Percentiles rank a stretch among this genome's conserved stretches.
These are phyloP conservation scores for Vitis hybrid DNA, from an alignment of 177 flowering plant genomes.

Conservation along the genomic window DNA sequence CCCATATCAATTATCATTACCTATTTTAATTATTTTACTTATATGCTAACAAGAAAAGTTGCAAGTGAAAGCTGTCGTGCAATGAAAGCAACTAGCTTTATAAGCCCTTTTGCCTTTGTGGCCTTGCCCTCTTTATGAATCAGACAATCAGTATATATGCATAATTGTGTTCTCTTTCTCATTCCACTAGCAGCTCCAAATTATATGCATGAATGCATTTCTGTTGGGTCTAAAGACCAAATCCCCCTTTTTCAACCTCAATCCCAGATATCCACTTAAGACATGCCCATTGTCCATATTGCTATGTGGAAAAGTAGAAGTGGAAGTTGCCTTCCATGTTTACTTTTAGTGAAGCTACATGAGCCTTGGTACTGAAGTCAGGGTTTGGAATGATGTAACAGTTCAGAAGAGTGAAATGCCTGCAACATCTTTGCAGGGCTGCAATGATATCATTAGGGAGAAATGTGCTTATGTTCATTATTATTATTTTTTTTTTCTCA, in stretches of 20 bases:
- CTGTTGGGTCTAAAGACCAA: neutral
- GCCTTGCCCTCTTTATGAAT: constrained; percentile 3
- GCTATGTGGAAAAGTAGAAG: neutral
- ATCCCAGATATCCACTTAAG: too few species aligned
- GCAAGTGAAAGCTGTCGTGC: neutral
- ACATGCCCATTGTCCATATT: neutral
- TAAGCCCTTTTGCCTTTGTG: neutral
- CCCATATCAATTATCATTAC: neutral
- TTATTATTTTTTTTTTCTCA: neutral
- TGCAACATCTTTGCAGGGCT: constrained; percentile 1
- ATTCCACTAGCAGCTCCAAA: neutral
- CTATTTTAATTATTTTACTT: neutral
- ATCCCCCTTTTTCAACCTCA: neutral
- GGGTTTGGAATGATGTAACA: neutral
- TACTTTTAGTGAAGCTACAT: neutral
- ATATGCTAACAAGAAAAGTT: neutral
- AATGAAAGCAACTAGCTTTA: constrained; percentile 2
- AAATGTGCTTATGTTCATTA: neutral
- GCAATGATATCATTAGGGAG: neutral
- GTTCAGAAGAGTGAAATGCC: neutral
- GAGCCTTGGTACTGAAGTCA: neutral
- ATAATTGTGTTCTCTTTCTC: constrained; percentile 1
- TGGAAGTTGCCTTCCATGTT: too few species aligned
- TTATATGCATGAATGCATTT: neutral
- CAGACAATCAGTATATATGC: neutral